Evolutionary conservation across 106 monocot species (phyloP), one percentile per base, ranked within the genome.

Genomic region (Dendrobium officinale): DNA sequence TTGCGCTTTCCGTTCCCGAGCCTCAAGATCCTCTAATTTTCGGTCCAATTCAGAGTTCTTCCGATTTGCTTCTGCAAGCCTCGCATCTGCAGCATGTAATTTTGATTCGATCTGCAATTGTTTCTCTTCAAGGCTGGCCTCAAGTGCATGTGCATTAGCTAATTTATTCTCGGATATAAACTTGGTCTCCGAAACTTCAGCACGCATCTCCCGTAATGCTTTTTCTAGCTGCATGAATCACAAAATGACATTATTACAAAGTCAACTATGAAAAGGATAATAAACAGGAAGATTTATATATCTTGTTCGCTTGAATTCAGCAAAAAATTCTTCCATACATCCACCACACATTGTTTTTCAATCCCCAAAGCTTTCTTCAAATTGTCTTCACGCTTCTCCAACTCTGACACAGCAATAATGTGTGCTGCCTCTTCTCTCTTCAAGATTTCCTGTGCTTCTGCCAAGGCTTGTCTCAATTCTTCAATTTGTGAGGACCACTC

Each of bases 391-490:
- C 93, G 86, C 56, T 87, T 91, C 73, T 95, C 88, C 26, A 85
- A 83, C 80, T 99, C 95, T 66, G 99, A 86, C 33, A 88, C 29
- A 4, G 88, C 93, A 73, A 88, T 89, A n/a, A 88, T 66, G 54
- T 93, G 91, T 58, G 91, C 82, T 37, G 92, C 76, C 80, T 99
- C 88, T 77, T 99, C 99, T 77, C 93, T 75, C 86, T 99, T 99
- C 9, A 99, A 79, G 31, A 90, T 88, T 85, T 93, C 99, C 42
- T 91, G 87, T 55, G 88, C 80, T 80, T 93, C 93, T 24, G 67
- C 56, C 15, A 95, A 56, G 29, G 79, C 54, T 79, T 86, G 79
- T 27, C 80, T 86, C 5, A 93, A 48, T 58, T 95, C 93, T 74
- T 99, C 93, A 79, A 80, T 86, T 54, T 86, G 93, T 3, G 84